phyloP scores from a whole-genome alignment of 768 basidiomycete species.

The Candolleomyces efflorescens region DNA sequence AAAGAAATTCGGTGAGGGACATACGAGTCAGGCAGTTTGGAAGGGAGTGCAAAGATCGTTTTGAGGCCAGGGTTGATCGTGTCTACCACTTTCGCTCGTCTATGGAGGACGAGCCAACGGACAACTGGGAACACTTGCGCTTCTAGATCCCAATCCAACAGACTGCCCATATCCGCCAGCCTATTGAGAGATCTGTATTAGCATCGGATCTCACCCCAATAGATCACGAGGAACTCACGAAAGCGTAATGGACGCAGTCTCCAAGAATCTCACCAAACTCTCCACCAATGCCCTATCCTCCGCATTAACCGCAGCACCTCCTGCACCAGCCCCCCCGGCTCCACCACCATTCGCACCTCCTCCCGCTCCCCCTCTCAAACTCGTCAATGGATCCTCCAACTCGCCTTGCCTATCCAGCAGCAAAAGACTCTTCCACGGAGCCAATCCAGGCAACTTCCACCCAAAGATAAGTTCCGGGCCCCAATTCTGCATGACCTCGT shows the following conservation, averaged over 20 bases:
- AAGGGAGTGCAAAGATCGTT: constrained; percentile 76
- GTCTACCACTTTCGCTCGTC: constrained; percentile 87
- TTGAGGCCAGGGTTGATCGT: constrained; percentile 74
- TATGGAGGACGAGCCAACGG: constrained; percentile 86
- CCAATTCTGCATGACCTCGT: constrained; percentile 54
- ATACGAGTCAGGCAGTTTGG: constrained; percentile 57
- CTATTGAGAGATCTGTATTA: too few species aligned
- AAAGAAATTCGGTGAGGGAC: constrained; percentile 25
- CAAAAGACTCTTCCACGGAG: constrained; percentile 91
- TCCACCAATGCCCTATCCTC: constrained; percentile 69
- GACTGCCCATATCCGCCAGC: constrained; percentile 72
- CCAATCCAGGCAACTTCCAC: constrained; percentile 68
- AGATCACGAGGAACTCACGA: too few species aligned
- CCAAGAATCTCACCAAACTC: constrained; percentile 70
- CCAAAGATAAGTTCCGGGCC: constrained; percentile 66
- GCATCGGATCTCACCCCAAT: too few species aligned
- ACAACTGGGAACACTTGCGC: constrained; percentile 87
- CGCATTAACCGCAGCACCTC: constrained; percentile 45
- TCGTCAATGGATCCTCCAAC: constrained; percentile 51
- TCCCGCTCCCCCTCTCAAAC: constrained; percentile 37
- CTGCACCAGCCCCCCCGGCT: constrained; percentile 47
- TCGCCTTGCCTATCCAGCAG: constrained; percentile 60
- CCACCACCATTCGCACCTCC: constrained; percentile 46
- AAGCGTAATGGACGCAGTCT: constrained; percentile 67
- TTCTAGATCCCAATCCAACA: constrained; percentile 82